Conservation (phyloP, 306 rosid genomes). For the Rubus idaeus region DNA sequence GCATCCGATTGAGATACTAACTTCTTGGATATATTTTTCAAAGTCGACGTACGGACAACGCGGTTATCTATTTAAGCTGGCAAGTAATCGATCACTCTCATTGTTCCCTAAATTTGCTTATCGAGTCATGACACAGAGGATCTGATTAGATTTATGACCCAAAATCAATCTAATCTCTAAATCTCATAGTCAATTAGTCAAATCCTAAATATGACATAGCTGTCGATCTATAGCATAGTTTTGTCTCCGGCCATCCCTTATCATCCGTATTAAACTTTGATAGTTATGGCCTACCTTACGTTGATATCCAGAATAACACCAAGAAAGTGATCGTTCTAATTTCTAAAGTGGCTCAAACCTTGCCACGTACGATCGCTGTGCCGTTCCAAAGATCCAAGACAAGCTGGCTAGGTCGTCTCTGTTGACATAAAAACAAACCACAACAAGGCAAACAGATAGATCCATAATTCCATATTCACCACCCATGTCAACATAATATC, state of each 20-base stretch:
- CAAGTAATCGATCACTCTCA: not conserved
- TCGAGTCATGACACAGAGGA: not conserved
- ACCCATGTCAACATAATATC: not conserved
- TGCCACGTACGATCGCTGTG: slow-evolving; percentile 10
- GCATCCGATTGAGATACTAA: not conserved
- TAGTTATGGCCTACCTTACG: slow-evolving; percentile 5
- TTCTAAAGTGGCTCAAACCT: slow-evolving; percentile 10
- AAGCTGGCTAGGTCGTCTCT: slow-evolving; percentile 22
- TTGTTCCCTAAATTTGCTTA: not conserved
- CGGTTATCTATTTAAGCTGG: not conserved
- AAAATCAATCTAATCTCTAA: slow-evolving; percentile 23
- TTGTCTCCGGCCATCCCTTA: not conserved
- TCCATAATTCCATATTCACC: not conserved
- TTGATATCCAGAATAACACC: slow-evolving; percentile 10
- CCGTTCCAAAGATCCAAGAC: slow-evolving; percentile 42
- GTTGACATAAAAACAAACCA: slow-evolving; percentile 10
- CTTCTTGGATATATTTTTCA: not conserved
- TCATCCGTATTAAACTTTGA: slow-evolving; percentile 7
- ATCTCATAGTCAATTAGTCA: slow-evolving; percentile 17
- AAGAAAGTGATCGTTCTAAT: not conserved
- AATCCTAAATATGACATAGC: not conserved
- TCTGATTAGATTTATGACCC: not conserved
- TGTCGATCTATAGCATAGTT: not conserved
- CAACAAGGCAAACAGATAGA: not conserved
- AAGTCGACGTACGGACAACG: not conserved